Percentiles rank a stretch among this genome's conserved stretches.
Evolutionary conservation across 331 rosid genomes (phyloP).

Genomic region (Acacia pycnantha): DNA sequence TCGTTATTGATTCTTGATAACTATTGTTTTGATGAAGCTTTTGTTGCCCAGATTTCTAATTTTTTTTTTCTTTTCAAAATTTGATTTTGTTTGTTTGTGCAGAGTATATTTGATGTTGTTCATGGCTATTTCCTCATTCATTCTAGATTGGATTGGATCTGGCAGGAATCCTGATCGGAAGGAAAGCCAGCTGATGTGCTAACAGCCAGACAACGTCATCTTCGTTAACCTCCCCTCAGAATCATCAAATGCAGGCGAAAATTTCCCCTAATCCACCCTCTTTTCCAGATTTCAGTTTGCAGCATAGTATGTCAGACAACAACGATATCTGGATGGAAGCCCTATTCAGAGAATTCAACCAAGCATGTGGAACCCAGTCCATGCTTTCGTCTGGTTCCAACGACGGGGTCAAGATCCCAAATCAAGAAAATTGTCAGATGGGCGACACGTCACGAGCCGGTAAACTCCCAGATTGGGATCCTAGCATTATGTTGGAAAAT

Average conservation of each 20-base stretch:
- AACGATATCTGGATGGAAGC: constrained; percentile 50
- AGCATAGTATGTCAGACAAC: constrained; percentile 36
- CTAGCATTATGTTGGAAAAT: constrained; percentile 60
- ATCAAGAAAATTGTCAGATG: constrained; percentile 45
- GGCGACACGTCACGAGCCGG: constrained; percentile 32
- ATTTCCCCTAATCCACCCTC: constrained; percentile 41
- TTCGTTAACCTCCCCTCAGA: constrained; percentile 29
- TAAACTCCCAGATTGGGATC: constrained; percentile 84
- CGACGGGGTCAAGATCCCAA: constrained; percentile 37
- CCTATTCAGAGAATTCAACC: constrained; percentile 55
- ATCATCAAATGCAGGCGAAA: constrained; percentile 35
- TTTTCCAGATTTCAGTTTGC: constrained; percentile 40
- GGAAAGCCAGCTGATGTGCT: constrained; percentile 47
- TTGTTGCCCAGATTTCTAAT: not conserved
- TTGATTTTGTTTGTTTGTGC: not conserved
- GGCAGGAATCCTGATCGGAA: constrained; percentile 48
- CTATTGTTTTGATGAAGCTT: not conserved
- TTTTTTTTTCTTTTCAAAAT: not conserved
- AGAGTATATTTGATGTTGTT: not conserved
- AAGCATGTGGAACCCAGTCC: constrained; percentile 27
- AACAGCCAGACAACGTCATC: constrained; percentile 58
- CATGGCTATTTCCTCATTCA: constrained; percentile 10
- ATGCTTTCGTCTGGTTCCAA: constrained; percentile 30
- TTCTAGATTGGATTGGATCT: constrained; percentile 31
- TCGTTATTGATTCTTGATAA: not conserved